Conservation (phyloP, 345 rosid species). For the Geranium brycei region DNA sequence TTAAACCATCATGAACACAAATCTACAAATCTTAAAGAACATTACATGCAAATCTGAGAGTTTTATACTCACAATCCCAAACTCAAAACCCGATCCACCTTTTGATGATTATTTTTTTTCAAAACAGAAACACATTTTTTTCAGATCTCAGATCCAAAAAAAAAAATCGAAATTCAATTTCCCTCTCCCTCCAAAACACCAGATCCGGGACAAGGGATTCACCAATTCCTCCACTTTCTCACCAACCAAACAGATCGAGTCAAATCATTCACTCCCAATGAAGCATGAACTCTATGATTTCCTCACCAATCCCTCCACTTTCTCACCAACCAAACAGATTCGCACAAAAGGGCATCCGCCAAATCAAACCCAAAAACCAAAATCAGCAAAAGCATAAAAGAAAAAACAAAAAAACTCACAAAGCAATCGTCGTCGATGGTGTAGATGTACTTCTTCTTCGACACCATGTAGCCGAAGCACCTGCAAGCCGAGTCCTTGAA, state of each 20-base stretch:
- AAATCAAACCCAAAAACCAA: neutral
- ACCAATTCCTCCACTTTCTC: neutral
- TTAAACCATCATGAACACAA: no score
- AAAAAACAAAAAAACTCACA: slow-evolving; percentile 44
- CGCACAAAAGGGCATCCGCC: neutral
- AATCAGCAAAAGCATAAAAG: neutral
- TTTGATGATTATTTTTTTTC: no score
- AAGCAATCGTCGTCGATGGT: slow-evolving; percentile 92
- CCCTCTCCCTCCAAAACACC: no score
- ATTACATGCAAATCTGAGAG: no score
- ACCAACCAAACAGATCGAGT: neutral
- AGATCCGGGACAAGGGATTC: neutral
- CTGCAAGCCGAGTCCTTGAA: slow-evolving; percentile 16
- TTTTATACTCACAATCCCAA: no score
- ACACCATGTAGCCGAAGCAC: slow-evolving; percentile 60
- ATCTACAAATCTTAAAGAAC: no score
- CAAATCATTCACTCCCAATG: neutral
- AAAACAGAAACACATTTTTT: no score
- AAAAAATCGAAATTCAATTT: no score
- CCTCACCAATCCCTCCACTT: neutral
- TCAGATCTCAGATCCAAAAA: no score
- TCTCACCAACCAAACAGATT: neutral
- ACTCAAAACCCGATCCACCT: no score
- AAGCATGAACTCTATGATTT: no score
- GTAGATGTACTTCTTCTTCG: slow-evolving; percentile 74